These are phyloP conservation scores for Colletotrichum trifolii DNA, from an alignment of 2,329 filamentous ascomycete genomes.

Conservation along the genomic window DNA sequence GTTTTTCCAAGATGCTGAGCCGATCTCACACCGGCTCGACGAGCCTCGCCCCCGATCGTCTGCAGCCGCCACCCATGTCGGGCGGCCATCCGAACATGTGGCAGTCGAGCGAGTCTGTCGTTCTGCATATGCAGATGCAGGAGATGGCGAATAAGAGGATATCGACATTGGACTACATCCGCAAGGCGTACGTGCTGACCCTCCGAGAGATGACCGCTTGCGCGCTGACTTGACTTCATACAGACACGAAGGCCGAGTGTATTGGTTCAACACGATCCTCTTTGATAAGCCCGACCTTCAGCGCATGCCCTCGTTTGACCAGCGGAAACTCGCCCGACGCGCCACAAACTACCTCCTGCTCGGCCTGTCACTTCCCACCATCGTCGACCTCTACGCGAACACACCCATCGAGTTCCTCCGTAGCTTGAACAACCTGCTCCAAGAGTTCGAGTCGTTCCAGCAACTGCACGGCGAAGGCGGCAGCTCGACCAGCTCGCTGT, in stretches of 20 bases:
- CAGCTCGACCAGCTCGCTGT: conserved; percentile 73
- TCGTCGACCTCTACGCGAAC: conserved; percentile 87
- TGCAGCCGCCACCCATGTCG: conserved; percentile 43
- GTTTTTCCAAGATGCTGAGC: conserved; percentile 56
- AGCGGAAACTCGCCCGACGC: conserved; percentile 85
- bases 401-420: conserved; percentile 87
- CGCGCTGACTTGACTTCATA: conserved; percentile 19
- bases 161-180: conserved; percentile 90
- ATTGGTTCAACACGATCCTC: conserved; percentile 98
- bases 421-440: conserved; percentile 83
- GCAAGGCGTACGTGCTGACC: conserved; percentile 78
- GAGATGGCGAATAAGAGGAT: conserved; percentile 93
- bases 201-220: not conserved
- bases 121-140: conserved; percentile 75
- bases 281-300: conserved; percentile 85
- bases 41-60: conserved; percentile 39
- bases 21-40: conserved; percentile 52
- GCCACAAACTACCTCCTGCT: conserved; percentile 95
- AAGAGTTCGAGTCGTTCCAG: conserved; percentile 95
- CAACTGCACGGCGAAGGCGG: conserved; percentile 85
- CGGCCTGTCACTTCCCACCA: conserved; percentile 88
- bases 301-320: conserved; percentile 87
- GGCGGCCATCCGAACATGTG: conserved; percentile 38
- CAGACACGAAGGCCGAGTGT: conserved; percentile 92
- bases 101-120: conserved; percentile 58